Evolutionary conservation across 2,329 filamentous ascomycete species (phyloP), one percentile per base, ranked within the genome.

Genomic region (Calonectria montana): DNA sequence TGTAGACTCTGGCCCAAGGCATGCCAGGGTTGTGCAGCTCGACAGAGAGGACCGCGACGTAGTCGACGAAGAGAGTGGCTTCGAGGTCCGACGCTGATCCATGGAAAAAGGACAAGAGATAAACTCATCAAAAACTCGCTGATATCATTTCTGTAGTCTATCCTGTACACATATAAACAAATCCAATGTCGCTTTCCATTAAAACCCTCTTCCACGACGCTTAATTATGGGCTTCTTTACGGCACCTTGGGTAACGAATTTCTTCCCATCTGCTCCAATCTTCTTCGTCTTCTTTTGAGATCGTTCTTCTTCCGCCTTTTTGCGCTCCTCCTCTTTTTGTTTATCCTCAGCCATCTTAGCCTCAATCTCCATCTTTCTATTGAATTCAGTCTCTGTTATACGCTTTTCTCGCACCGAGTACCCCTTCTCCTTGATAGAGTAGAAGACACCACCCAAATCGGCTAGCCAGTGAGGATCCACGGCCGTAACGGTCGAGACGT

Each of bases 391-490:
- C 85, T 98, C 96, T 0, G 93, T 96, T 59, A 98, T 91, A 66
- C 94, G 90, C 84, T 95, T 96, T 79, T 98, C 94, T 29, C 94
- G 89, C 15, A 93, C 91, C 16, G 94, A 97, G 81, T 97, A 99
- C 1, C 96, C 97, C 84, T 99, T 99, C 84, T 98, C 96, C 85
- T 98, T 98, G 80, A 99, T 90, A 1, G 94, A 97, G 84, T 98
- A 99, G 83, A 99, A 99, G 0, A 99, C 97, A 2, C 96, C 97
- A 39, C 97, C 97, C 7, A 99, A 88, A 81, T 99, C 97, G 8
- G 97, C 97, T 47, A 99, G 90, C 97, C 97, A 99, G 81, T 97
- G 95, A 65, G 97, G 96, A 82, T 99, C 97, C 1, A 99, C 97
- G 1, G 95, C 91, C 5, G 97, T 99, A 12, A 99, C 97, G 5